Base-by-base conservation (phyloP, 208 protist species). In the Leishmania major region DNA sequence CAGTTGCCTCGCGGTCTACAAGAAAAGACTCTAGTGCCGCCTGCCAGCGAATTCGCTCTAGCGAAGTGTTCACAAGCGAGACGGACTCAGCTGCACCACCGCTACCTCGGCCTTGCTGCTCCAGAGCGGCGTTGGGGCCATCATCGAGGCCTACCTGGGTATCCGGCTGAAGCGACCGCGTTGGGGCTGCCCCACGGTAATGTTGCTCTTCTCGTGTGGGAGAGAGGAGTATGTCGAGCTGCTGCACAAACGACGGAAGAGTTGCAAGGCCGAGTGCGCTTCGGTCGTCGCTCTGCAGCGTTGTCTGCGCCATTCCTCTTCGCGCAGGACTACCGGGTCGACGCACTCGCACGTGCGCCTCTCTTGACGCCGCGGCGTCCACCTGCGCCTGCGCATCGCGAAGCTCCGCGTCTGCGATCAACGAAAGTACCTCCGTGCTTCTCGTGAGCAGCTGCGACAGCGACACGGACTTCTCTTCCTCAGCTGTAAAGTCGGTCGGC, bases 201-300 rank as follows among this genome's bases (percentile, higher is more conserved):
- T 45, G 45, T 8, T 55, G 45, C 60, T 88, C 84, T 11, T 80
- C 82, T 13, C 35, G 60, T 3, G 64, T 82, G 4, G 85, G 84
- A 13, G 89, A 87, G 1, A 91, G 64, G 7, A 96, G 78, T 5
- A 59, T 43, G 62, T 96, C 86, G 28, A 95, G 78, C 13, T 89
- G 88, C 43, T 84, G 81, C 17, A 86, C 79, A 80, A 96, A 96
- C 11, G 76, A 45, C 11, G 93, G 85, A 59, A 96, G 84, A 3
- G 77, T 82, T 17, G 94, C 77, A 49, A 88, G 37, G 15, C 89
- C 93, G 37, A 78, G 53, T 15, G 60, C 71, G 15, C 83, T 83
- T 7, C 81, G 77, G 28, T 83, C 59, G 8, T 43, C 25, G 15
- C 13, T 60, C 43, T 31, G 49, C 28, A 62, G 11, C 57, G 49